These are phyloP conservation scores for Ustilago nuda DNA, from an alignment of 1,284 basidiomycete species.

Conservation along the genomic window DNA sequence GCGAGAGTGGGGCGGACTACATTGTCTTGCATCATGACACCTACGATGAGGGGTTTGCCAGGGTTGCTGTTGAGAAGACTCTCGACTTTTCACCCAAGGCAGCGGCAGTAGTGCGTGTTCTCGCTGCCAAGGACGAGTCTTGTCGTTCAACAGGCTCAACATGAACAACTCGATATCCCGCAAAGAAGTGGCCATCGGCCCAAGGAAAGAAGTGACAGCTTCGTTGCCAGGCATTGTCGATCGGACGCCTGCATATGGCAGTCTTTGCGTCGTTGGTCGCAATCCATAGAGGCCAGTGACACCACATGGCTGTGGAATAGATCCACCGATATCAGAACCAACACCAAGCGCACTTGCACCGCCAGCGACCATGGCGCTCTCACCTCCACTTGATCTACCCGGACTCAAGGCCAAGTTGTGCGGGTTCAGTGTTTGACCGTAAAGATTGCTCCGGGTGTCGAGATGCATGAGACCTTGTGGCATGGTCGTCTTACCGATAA, in stretches of 20 bases:
- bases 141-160: slow-evolving; percentile 32
- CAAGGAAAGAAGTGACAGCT: slow-evolving; percentile 36
- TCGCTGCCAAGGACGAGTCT: slow-evolving; percentile 36
- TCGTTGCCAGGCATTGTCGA: slow-evolving; percentile 53
- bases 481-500: slow-evolving; percentile 57
- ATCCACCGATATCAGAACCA: slow-evolving; percentile 52
- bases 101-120: slow-evolving; percentile 24
- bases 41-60: slow-evolving; percentile 24
- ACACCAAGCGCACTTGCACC: slow-evolving; percentile 45
- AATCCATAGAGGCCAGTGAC: slow-evolving; percentile 47
- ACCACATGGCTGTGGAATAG: slow-evolving; percentile 47
- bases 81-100: slow-evolving; percentile 41
- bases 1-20: slow-evolving; percentile 33
- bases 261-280: slow-evolving; percentile 37
- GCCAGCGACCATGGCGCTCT: slow-evolving; percentile 41
- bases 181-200: slow-evolving; percentile 33
- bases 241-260: slow-evolving; percentile 37
- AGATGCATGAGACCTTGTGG: slow-evolving; percentile 60
- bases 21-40: slow-evolving; percentile 43
- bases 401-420: slow-evolving; percentile 50
- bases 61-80: slow-evolving; percentile 8
- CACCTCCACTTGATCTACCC: slow-evolving; percentile 53
- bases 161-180: slow-evolving; percentile 54
- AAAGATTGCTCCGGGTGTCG: slow-evolving; percentile 50
- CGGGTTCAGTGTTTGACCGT: slow-evolving; percentile 57